These are phyloP conservation scores for Przewalskia tangutica DNA, from an alignment of 257 asterid genomes.

Conservation along the genomic window DNA sequence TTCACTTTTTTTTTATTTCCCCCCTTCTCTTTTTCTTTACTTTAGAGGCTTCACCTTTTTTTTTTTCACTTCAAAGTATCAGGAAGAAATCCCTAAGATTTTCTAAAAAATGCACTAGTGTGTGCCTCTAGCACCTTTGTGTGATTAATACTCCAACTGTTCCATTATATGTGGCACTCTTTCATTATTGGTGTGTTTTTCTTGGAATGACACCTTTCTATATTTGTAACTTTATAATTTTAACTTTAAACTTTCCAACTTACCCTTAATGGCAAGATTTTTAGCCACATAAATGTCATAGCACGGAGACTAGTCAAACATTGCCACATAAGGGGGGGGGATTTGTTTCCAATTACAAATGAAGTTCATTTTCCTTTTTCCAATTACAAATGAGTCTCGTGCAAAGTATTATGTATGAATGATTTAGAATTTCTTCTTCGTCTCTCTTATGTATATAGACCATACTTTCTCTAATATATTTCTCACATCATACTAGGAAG, in stretches of 20 bases:
- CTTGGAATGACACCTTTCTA: not conserved
- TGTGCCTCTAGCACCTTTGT: not conserved
- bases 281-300: not conserved
- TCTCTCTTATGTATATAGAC: not conserved
- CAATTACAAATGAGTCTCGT: not conserved
- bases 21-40: not conserved
- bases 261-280: not conserved
- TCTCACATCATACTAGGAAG: not conserved
- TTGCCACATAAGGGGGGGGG: not conserved
- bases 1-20: not conserved
- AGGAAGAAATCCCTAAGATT: not conserved
- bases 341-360: not conserved
- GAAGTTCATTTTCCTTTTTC: not conserved
- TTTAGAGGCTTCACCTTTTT: not conserved
- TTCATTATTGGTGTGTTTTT: not conserved
- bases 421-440: not conserved
- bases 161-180: not conserved
- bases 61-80: not conserved
- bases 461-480: not conserved
- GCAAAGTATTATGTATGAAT: not conserved
- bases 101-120: not conserved
- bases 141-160: not conserved
- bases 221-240: not conserved
- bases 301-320: not conserved
- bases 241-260: not conserved